A percentile compares a stretch with the other conserved stretches of the same genome.
Conservation (phyloP, 805 yeast genomes). For the Jamesozyma hellenica region DNA sequence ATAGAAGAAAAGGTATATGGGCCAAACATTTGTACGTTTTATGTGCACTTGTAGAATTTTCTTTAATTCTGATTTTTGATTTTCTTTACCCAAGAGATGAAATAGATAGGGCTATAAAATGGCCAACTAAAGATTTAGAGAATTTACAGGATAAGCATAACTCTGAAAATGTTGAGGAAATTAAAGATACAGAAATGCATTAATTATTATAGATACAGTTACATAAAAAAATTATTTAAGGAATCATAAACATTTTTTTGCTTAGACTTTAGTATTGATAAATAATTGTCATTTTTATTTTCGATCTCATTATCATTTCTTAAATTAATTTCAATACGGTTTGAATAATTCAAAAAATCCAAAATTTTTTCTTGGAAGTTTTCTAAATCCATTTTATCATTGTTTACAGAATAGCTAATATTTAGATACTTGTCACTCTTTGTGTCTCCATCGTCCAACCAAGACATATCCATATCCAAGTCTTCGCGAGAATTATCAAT, state of each 20-base stretch:
- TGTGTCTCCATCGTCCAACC: no score
- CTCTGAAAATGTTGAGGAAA: background rate
- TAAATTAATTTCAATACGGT: no score
- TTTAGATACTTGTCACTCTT: no score
- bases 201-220: background rate
- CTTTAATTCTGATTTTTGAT: conserved; percentile 54
- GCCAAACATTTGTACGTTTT: conserved; percentile 78
- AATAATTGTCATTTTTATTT: background rate
- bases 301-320: background rate
- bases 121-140: conserved; percentile 42
- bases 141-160: background rate
- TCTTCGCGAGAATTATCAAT: background rate
- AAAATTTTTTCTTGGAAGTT: no score
- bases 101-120: conserved; percentile 70
- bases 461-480: background rate
- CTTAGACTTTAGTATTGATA: background rate
- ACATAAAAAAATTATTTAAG: background rate
- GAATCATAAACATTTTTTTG: background rate
- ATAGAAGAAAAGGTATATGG: conserved; percentile 52
- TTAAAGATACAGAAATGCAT: background rate
- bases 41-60: conserved; percentile 71
- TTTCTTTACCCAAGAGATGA: conserved; percentile 54
- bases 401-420: no score
- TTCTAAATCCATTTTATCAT: no score
- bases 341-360: no score